phyloP scores from a whole-genome alignment of 192 early-diverging fungal genomes.

The Chytriomyces confervae region DNA sequence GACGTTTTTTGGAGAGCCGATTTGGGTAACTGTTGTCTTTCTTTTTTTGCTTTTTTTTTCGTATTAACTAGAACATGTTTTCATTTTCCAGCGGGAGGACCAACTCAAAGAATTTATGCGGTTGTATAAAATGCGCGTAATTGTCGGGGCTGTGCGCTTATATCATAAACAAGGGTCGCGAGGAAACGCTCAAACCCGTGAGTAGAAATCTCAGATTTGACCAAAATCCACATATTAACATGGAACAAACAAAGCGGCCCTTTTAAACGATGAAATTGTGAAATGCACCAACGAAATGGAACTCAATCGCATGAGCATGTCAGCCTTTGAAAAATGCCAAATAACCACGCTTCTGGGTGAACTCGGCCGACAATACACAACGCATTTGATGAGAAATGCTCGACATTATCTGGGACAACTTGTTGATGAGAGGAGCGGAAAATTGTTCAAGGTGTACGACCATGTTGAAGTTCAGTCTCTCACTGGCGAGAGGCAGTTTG shows the following conservation, averaged over 20 bases:
- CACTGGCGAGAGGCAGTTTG: slow-evolving; percentile 44
- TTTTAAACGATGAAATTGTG: slow-evolving; percentile 55
- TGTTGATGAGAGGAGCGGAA: slow-evolving; percentile 56
- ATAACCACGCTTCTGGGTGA: slow-evolving; percentile 52
- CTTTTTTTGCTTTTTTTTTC: not conserved
- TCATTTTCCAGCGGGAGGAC: slow-evolving; percentile 37
- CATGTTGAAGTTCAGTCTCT: slow-evolving; percentile 43
- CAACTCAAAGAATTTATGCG: slow-evolving; percentile 48
- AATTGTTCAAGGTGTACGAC: slow-evolving; percentile 56
- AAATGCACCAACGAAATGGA: slow-evolving; percentile 52
- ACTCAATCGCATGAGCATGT: slow-evolving; percentile 55
- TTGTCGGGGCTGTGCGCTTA: slow-evolving; percentile 51
- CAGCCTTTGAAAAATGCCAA: slow-evolving; percentile 59
- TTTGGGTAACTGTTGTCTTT: slow-evolving; percentile 15
- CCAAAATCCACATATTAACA: not conserved
- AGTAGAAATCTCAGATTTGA: slow-evolving; percentile 16
- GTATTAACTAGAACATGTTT: not conserved
- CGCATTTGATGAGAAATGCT: slow-evolving; percentile 40
- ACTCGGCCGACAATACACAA: slow-evolving; percentile 51
- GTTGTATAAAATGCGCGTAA: slow-evolving; percentile 54
- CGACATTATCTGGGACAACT: slow-evolving; percentile 48
- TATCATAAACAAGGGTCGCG: slow-evolving; percentile 57
- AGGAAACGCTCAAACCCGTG: slow-evolving; percentile 53
- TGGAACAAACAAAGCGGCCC: slow-evolving; percentile 31
- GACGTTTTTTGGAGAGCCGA: slow-evolving; percentile 21